phyloP scores from a whole-genome alignment of 805 yeast genomes.

The Teunomyces aglyptinius region DNA sequence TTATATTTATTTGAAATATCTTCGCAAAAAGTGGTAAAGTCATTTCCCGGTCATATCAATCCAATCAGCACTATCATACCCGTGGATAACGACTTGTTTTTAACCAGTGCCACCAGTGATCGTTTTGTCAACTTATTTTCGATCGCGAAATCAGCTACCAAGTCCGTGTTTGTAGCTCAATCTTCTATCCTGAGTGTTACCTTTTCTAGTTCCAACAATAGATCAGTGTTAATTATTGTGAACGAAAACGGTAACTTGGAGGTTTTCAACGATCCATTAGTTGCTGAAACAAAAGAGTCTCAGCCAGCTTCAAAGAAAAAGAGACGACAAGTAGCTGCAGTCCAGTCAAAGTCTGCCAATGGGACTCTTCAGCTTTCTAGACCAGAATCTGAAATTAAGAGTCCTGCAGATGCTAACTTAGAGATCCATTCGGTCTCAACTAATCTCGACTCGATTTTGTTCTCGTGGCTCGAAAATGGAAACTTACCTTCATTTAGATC shows the following conservation, averaged over 20 bases:
- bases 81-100: constrained; percentile 44
- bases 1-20: constrained; percentile 50
- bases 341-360: constrained; percentile 51
- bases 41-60: constrained; percentile 76
- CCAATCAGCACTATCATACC: constrained; percentile 54
- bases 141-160: constrained; percentile 41
- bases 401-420: constrained; percentile 27
- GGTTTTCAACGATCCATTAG: constrained; percentile 59
- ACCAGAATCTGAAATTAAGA: constrained; percentile 39
- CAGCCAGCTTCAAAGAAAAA: constrained; percentile 29
- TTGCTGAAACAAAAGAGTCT: constrained; percentile 18
- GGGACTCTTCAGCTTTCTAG: constrained; percentile 47
- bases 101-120: constrained; percentile 76
- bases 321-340: constrained; percentile 41
- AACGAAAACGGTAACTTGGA: constrained; percentile 79
- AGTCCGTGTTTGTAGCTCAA: constrained; percentile 65
- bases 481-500: constrained; percentile 56
- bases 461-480: constrained; percentile 65
- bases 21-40: constrained; percentile 39
- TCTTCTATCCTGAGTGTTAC: constrained; percentile 53
- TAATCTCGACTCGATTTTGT: constrained; percentile 33
- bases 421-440: constrained; percentile 29
- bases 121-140: constrained; percentile 76
- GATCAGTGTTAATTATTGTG: constrained; percentile 48
- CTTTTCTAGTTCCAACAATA: constrained; percentile 29